phyloP scores from a whole-genome alignment of 495 filamentous ascomycete species.

The Penicillium ochrochloron region DNA sequence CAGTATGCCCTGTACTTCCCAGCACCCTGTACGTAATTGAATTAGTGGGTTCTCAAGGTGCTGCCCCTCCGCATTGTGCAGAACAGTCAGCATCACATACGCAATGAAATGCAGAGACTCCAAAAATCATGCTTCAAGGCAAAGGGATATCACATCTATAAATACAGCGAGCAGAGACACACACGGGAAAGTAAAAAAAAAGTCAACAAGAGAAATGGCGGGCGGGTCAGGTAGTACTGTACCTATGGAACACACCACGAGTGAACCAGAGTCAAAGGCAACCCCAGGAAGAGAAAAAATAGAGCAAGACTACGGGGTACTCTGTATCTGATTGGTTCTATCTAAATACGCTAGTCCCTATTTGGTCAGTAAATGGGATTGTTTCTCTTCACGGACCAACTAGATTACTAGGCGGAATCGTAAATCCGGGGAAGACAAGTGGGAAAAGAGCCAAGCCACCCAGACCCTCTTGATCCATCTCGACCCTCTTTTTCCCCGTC shows the following conservation, averaged over 20 bases:
- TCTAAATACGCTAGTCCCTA: background rate
- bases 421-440: constrained; percentile 15
- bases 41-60: background rate
- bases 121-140: background rate
- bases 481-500: background rate
- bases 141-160: background rate
- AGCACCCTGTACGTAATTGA: constrained; percentile 1
- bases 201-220: background rate
- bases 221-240: background rate
- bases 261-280: background rate
- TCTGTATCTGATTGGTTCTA: background rate
- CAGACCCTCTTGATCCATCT: background rate
- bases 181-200: background rate
- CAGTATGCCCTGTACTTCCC: background rate
- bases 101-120: background rate
- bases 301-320: background rate
- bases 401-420: constrained; percentile 3
- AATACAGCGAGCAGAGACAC: background rate
- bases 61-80: background rate
- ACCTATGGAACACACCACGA: background rate
- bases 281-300: background rate
- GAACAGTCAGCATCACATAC: background rate
- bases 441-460: background rate
- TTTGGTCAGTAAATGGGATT: background rate
- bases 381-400: background rate